A percentile compares a stretch with the other conserved stretches of the same genome.
Evolutionary conservation across 2,329 filamentous ascomycete species (phyloP).

Genomic region (Coniella lustricola): DNA sequence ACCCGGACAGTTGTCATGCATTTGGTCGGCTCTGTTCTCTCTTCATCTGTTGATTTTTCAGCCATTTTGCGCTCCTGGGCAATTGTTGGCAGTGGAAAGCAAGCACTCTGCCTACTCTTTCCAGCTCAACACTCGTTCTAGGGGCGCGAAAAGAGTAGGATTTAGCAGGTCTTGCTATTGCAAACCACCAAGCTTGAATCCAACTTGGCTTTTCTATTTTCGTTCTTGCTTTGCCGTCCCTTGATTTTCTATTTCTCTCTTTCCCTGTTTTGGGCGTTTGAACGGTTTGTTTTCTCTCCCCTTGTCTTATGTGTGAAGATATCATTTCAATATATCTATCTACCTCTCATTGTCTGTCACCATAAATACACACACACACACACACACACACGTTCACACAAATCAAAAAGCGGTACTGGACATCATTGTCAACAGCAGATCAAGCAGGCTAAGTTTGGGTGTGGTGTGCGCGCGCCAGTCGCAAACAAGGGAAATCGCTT

Average conservation of each 20-base stretch:
- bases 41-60: constrained; percentile 30
- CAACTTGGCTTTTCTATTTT: constrained; percentile 1
- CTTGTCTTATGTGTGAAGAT: constrained; percentile 1
- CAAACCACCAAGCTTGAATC: background rate
- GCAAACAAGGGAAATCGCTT: background rate
- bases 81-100: constrained; percentile 15
- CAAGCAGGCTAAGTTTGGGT: background rate
- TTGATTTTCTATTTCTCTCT: constrained; percentile 3
- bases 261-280: constrained; percentile 9
- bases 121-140: background rate
- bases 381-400: no score
- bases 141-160: background rate
- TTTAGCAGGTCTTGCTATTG: background rate
- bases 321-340: constrained; percentile 1
- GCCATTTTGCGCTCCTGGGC: constrained; percentile 20
- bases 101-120: background rate
- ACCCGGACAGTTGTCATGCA: constrained; percentile 39
- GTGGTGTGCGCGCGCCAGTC: background rate
- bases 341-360: background rate
- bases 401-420: constrained; percentile 6
- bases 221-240: background rate
- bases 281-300: background rate
- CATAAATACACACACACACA: constrained; percentile 7
- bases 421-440: constrained; percentile 4
- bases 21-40: constrained; percentile 36